Evolutionary conservation across 805 yeast species (phyloP).

Genomic region (Myxozyma vanderwaltii): DNA sequence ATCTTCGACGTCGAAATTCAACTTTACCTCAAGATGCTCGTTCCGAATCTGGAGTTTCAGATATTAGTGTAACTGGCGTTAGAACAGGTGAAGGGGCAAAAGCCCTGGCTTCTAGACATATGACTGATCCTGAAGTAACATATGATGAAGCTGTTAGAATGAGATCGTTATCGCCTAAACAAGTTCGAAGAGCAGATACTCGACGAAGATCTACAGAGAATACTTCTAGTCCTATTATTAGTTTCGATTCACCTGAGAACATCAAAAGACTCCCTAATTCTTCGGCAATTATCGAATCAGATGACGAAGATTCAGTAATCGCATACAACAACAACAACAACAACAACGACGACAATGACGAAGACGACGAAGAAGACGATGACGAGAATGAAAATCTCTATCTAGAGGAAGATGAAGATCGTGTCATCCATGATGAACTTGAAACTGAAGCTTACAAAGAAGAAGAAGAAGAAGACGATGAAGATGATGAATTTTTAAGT

Average conservation of each 20-base stretch:
- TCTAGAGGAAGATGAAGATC: not conserved
- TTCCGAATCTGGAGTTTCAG: slow-evolving; percentile 12
- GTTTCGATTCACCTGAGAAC: not conserved
- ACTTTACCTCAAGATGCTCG: slow-evolving; percentile 8
- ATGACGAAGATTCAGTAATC: too few relatives aligned
- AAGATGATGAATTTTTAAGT: slow-evolving; percentile 27
- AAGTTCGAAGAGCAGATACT: not conserved
- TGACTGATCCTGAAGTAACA: not conserved
- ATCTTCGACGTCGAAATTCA: slow-evolving; percentile 22
- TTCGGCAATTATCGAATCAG: not conserved
- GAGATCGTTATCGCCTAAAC: slow-evolving; percentile 14
- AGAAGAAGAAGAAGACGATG: slow-evolving; percentile 28
- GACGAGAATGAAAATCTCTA: not conserved
- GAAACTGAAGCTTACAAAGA: slow-evolving; percentile 8
- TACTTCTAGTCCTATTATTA: not conserved
- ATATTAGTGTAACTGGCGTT: not conserved
- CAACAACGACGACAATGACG: too few relatives aligned
- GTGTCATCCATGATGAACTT: not conserved
- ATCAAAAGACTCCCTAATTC: not conserved
- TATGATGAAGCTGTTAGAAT: slow-evolving; percentile 7
- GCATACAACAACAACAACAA: too few relatives aligned
- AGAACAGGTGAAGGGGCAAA: slow-evolving; percentile 9
- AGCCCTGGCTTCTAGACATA: slow-evolving; percentile 4
- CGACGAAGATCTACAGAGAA: not conserved
- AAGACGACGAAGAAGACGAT: not conserved